These are phyloP conservation scores for Penstemon eatonii DNA, from an alignment of 257 asterid genomes.

Conservation along the genomic window DNA sequence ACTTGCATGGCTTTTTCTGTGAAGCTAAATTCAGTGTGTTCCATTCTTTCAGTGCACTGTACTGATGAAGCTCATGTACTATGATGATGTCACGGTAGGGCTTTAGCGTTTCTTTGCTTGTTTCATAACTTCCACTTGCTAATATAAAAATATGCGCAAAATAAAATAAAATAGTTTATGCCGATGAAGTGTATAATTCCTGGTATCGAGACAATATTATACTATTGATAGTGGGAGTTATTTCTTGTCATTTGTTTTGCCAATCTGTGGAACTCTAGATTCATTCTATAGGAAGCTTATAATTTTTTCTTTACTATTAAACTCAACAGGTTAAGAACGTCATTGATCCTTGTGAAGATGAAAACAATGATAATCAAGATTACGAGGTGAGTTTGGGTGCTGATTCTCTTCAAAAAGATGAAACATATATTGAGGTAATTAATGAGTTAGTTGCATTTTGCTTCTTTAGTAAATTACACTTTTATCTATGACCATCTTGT, in stretches of 20 bases:
- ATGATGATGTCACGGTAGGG: slow-evolving; percentile 86
- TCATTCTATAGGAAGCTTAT: not conserved
- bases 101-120: slow-evolving; percentile 21
- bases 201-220: slow-evolving; percentile 9
- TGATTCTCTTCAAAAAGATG: slow-evolving; percentile 59
- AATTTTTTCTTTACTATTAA: slow-evolving; percentile 16
- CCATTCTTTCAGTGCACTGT: slow-evolving; percentile 76
- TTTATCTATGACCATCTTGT: too few relatives aligned
- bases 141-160: slow-evolving; percentile 17
- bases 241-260: too few relatives aligned
- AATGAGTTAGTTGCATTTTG: too few relatives aligned
- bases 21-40: slow-evolving; percentile 23
- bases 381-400: slow-evolving; percentile 62
- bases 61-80: slow-evolving; percentile 89
- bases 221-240: too few relatives aligned
- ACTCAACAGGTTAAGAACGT: slow-evolving; percentile 81
- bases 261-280: not conserved
- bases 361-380: slow-evolving; percentile 64
- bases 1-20: slow-evolving; percentile 11
- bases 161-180: not conserved
- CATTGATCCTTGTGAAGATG: slow-evolving; percentile 95
- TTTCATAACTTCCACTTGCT: slow-evolving; percentile 2
- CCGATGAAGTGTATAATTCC: slow-evolving; percentile 1
- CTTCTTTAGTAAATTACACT: too few relatives aligned
- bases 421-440: too few relatives aligned